These are phyloP conservation scores for Combretum micranthum DNA, from an alignment of 345 rosid species.

Conservation along the genomic window DNA sequence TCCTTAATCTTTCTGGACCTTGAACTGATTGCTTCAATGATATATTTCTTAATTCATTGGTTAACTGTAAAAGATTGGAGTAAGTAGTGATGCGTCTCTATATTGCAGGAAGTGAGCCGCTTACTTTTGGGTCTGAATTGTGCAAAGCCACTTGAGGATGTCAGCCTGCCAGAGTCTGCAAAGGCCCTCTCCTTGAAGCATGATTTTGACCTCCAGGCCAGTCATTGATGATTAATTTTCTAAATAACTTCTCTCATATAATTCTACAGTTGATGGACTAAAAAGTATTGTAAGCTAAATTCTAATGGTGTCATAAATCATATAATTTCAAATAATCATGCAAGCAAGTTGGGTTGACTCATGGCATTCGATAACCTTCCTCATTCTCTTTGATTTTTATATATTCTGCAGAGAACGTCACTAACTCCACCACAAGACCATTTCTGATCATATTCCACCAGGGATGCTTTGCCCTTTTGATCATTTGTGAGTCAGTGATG, in stretches of 20 bases:
- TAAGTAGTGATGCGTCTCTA: background rate
- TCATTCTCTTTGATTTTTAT: too few species aligned
- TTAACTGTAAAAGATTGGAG: background rate
- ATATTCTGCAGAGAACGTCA: too few species aligned
- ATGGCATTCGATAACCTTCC: too few species aligned
- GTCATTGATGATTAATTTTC: background rate
- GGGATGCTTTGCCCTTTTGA: background rate
- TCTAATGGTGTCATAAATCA: too few species aligned
- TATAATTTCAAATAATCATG: too few species aligned
- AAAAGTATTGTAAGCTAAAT: too few species aligned
- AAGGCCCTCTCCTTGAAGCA: slow-evolving; percentile 44
- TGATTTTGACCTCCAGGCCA: slow-evolving; percentile 82
- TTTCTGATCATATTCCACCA: too few species aligned
- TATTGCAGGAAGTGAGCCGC: slow-evolving; percentile 73
- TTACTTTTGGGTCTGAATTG: slow-evolving; percentile 73
- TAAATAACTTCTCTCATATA: background rate
- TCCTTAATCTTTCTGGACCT: too few species aligned
- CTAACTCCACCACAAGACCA: too few species aligned
- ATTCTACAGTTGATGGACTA: background rate
- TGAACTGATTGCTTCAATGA: background rate
- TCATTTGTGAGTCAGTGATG: background rate
- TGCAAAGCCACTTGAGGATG: slow-evolving; percentile 43
- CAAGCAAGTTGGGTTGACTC: too few species aligned
- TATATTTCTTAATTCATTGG: background rate
- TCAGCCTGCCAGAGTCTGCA: slow-evolving; percentile 44